These are phyloP conservation scores for Cryptosporidium muris DNA, from an alignment of 169 alveolate species.

Conservation along the genomic window DNA sequence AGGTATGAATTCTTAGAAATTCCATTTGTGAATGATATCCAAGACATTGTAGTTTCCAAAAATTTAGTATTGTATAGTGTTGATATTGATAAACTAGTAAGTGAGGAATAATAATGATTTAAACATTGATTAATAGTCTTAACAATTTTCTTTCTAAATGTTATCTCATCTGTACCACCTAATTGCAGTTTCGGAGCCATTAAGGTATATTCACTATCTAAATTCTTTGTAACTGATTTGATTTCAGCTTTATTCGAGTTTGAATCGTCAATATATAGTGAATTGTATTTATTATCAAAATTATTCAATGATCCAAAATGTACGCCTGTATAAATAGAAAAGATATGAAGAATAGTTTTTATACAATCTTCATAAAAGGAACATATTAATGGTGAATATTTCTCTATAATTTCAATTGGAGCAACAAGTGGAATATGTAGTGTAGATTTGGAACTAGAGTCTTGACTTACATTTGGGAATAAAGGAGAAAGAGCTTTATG, in stretches of 20 bases:
- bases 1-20: slow-evolving; percentile 30
- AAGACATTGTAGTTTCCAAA: slow-evolving; percentile 39
- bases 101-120: slow-evolving; percentile 55
- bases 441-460: too few species aligned
- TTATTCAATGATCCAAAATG: too few species aligned
- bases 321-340: too few species aligned
- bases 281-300: too few species aligned
- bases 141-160: slow-evolving; percentile 14
- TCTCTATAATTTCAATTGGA: too few species aligned
- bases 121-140: slow-evolving; percentile 31
- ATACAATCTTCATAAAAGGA: neutral
- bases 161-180: slow-evolving; percentile 43
- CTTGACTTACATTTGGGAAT: too few species aligned
- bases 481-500: too few species aligned
- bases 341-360: neutral
- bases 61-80: slow-evolving; percentile 57
- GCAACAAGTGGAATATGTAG: too few species aligned
- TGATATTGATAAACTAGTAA: slow-evolving; percentile 41
- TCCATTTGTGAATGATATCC: slow-evolving; percentile 64
- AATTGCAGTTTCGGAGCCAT: slow-evolving; percentile 5
- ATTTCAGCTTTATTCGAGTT: too few species aligned
- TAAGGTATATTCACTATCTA: slow-evolving; percentile 1
- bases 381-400: slow-evolving; percentile 1
- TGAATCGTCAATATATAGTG: too few species aligned
- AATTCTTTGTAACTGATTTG: too few species aligned